Conservation (phyloP, 164 flowering plant species). For the Saururus chinensis region DNA sequence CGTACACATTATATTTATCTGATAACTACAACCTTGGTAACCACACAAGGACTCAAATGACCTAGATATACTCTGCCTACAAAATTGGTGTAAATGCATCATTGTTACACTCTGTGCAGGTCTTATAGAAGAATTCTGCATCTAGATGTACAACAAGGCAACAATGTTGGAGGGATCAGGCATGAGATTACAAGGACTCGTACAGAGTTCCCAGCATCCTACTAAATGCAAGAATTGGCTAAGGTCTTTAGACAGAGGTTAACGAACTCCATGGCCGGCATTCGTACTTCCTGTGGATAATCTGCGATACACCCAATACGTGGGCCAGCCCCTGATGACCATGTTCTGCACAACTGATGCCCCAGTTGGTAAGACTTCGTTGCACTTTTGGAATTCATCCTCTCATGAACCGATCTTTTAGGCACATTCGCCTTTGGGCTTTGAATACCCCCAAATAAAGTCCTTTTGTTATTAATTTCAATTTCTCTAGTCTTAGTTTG, state of each 20-base stretch:
- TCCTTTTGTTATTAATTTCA: conserved; percentile 32
- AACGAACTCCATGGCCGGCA: conserved; percentile 64
- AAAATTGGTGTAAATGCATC: too few relatives aligned
- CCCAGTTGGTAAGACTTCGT: conserved; percentile 62
- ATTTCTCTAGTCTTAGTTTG: neutral
- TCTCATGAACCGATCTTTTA: conserved; percentile 41
- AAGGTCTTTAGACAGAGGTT: conserved; percentile 51
- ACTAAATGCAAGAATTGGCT: conserved; percentile 16
- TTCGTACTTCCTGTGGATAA: conserved; percentile 60
- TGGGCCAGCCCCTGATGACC: conserved; percentile 87
- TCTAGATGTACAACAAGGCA: too few relatives aligned
- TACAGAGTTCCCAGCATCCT: too few relatives aligned
- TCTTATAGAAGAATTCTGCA: too few relatives aligned
- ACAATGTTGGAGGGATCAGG: too few relatives aligned
- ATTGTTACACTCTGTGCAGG: too few relatives aligned
- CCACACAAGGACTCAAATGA: too few relatives aligned
- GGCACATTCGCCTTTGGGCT: conserved; percentile 65
- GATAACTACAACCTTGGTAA: too few relatives aligned
- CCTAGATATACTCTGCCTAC: too few relatives aligned
- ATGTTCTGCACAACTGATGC: conserved; percentile 49
- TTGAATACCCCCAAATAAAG: conserved; percentile 71
- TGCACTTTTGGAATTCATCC: conserved; percentile 69
- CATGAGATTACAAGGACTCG: too few relatives aligned
- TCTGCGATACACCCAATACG: conserved; percentile 84
- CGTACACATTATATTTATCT: too few relatives aligned